Percentiles rank a stretch among this genome's conserved stretches.
These are phyloP conservation scores for Colletotrichum eremochloae DNA, from an alignment of 2,329 filamentous ascomycete species.

Conservation along the genomic window DNA sequence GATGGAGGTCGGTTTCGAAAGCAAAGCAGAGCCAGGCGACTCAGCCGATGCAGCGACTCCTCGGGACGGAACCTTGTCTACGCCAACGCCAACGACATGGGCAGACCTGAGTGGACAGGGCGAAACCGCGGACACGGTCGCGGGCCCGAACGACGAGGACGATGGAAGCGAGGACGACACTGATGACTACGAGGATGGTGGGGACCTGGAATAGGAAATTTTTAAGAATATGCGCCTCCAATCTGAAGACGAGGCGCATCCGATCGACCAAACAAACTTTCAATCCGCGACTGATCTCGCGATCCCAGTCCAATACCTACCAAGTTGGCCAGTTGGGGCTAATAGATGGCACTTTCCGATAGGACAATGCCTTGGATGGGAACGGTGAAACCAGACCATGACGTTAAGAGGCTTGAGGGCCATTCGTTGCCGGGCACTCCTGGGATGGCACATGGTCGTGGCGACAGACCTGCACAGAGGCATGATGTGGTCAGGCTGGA, in stretches of 20 bases:
- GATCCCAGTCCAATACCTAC: neutral
- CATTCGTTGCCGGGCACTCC: constrained; percentile 13
- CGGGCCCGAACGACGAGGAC: constrained; percentile 36
- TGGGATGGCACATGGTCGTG: constrained; percentile 10
- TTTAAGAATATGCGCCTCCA: neutral
- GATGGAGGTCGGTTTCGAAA: neutral
- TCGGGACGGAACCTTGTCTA: constrained; percentile 46
- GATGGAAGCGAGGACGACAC: constrained; percentile 44
- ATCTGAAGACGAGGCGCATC: neutral
- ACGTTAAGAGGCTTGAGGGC: constrained; percentile 3
- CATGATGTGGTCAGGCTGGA: constrained; percentile 36
- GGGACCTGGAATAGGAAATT: neutral
- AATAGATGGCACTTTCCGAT: neutral
- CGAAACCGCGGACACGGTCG: constrained; percentile 39
- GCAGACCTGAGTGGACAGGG: constrained; percentile 47
- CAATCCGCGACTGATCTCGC: neutral
- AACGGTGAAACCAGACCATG: constrained; percentile 14
- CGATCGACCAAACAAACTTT: constrained; percentile 11
- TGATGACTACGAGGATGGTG: constrained; percentile 46
- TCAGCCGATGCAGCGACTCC: constrained; percentile 1
- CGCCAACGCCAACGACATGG: constrained; percentile 53
- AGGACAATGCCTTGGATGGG: constrained; percentile 13
- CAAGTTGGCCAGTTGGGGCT: neutral
- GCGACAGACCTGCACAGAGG: constrained; percentile 36
- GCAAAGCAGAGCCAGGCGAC: neutral